Conservation (phyloP, 2,329 filamentous ascomycete genomes). For the Colletotrichum sp. region DNA sequence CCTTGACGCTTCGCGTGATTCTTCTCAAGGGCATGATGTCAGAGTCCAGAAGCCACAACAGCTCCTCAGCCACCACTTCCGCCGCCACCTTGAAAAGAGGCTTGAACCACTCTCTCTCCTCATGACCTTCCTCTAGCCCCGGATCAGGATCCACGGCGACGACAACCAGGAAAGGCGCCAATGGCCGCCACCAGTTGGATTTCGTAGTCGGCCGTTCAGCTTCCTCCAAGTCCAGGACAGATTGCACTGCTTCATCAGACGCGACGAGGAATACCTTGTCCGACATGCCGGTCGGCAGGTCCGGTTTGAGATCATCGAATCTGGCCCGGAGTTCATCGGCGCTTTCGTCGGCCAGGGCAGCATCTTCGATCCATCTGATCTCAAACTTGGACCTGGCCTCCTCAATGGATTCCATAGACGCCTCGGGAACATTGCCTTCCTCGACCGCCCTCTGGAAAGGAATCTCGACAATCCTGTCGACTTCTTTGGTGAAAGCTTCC, state of each 20-base stretch:
- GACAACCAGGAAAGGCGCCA: background rate
- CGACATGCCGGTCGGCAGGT: fast-evolving
- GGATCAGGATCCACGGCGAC: background rate
- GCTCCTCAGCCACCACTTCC: fast-evolving
- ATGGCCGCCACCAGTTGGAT: background rate
- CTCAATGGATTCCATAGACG: fast-evolving
- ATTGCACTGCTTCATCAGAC: fast-evolving
- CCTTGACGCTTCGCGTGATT: background rate
- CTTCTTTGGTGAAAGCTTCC: background rate
- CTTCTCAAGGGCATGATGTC: background rate
- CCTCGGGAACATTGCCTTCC: background rate
- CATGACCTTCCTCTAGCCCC: background rate
- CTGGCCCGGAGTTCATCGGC: background rate
- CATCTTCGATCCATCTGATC: background rate
- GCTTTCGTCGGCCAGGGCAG: background rate
- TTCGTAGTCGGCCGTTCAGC: background rate
- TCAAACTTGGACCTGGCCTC: background rate
- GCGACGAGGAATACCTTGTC: background rate
- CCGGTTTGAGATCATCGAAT: background rate
- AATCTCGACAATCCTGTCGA: fast-evolving
- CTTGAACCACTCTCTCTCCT: background rate
- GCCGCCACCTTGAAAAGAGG: fast-evolving
- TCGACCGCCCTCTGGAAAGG: background rate
- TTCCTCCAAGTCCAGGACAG: background rate
- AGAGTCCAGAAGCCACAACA: background rate